Base-by-base conservation (phyloP, 2,329 filamentous ascomycete species). In the Xylaria sp. region DNA sequence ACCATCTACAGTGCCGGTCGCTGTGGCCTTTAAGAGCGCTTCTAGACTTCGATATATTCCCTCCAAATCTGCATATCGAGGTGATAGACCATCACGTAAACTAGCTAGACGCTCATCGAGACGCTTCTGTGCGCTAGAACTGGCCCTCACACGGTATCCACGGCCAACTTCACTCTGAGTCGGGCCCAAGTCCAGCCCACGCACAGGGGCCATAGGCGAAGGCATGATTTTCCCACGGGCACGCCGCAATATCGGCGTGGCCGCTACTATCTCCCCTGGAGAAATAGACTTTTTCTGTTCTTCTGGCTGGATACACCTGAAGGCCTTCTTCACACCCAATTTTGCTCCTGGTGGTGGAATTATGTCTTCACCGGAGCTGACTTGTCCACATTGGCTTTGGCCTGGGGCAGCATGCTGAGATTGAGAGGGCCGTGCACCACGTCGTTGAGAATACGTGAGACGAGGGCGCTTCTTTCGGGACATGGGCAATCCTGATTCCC, bases 1-100 rank as follows among this genome's bases (percentile, higher is more conserved):
- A 58, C 14, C 9, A 62, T 61, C 19, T 60, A 57, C 36, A 53
- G 75, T 53, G 24, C 27, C 11, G 19, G 47, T 45, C 17, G 66
- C 61, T 19, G 84, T 85, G 3, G 82, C 80, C 47, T 78, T 79
- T 3, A 86, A 75, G 27, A 86, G 75, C 4, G 81, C 76, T 54
- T 85, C 82, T 14, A 86, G 67, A 2, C 82, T 81, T 42, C 80
- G 78, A 64, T 83, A 81, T 59, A 86, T 79, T 1, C 82, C 81
- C 63, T 85, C 82, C 56, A 83, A 81, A n/a, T 82, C 80, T 1
- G 73, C 74, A 57, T 80, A 80, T 19, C 73, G 72, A 2, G 77
- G 61, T 1, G 78, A 67, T 4, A 77, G 75, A 5, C 68, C 71
- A 17, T 73, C 70, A n/a, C 79, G 78, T 7, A 85, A 65, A 12